Evolutionary conservation across 2,329 filamentous ascomycete species (phyloP).

Genomic region (Talaromyces sp.): DNA sequence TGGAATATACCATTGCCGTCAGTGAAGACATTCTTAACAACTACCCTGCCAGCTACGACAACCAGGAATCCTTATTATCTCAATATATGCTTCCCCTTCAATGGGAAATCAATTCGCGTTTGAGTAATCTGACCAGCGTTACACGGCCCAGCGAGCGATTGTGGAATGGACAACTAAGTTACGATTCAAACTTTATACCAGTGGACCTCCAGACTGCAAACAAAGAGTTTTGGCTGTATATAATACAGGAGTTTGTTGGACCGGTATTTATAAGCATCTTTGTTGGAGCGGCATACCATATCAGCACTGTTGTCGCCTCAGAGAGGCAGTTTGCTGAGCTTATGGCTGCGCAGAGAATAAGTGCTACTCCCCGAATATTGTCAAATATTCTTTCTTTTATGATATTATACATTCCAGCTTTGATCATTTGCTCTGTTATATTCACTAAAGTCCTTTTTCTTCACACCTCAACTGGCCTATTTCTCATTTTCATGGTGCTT

Average conservation of each 20-base stretch:
- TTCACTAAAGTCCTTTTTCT: slow-evolving; percentile 51
- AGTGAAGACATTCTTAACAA: background rate
- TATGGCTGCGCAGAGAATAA: slow-evolving; percentile 8
- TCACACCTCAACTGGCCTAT: slow-evolving; percentile 60
- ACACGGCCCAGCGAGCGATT: slow-evolving; percentile 1
- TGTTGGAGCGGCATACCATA: slow-evolving; percentile 3
- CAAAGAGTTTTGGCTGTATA: slow-evolving; percentile 1
- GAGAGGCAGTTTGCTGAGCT: slow-evolving; percentile 6
- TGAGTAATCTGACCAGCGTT: background rate
- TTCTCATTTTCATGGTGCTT: slow-evolving; percentile 71
- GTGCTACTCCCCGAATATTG: background rate
- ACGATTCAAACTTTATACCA: background rate
- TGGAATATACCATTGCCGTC: slow-evolving; percentile 4
- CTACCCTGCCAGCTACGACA: background rate
- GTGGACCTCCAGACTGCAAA: background rate
- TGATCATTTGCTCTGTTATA: slow-evolving; percentile 1
- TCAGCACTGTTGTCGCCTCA: background rate
- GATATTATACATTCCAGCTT: background rate
- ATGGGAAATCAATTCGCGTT: slow-evolving; percentile 1
- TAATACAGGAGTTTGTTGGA: background rate
- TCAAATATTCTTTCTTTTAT: slow-evolving; percentile 4
- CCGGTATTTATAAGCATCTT: slow-evolving; percentile 1
- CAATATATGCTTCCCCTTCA: slow-evolving; percentile 4
- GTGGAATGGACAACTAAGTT: slow-evolving; percentile 1
- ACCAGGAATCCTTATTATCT: slow-evolving; percentile 6